Base-by-base conservation (phyloP, 257 asterid species). In the Catharanthus roseus region DNA sequence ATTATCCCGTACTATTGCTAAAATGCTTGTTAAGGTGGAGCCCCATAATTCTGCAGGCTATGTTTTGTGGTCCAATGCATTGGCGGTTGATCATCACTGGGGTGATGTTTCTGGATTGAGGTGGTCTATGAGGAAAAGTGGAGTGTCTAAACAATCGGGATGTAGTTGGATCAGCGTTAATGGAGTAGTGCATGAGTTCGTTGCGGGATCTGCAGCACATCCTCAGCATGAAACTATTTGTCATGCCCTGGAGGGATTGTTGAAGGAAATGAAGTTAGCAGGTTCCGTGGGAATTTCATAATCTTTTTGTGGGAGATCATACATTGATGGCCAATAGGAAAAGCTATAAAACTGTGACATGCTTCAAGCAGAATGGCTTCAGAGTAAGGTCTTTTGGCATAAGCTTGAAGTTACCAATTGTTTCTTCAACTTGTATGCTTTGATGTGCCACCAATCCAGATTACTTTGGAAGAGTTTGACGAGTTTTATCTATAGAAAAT, bases 31-130 rank as follows among this genome's bases (percentile, higher is more conserved):
- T 51, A 69, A 26, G 39, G 87, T 81, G 16, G 96, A 89, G 72
- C 96, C 95, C 1, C 75, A 67, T 62, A 91, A 85, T 64, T 91
- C 96, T 28, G 95, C 77, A 38, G 97, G 96, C 50, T 89, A 89
- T 75, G 92, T 91, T 26, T 79, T 89, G 95, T 36, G 87, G 65
- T 91, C 97, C 10, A 91, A 91, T 77, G 82, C 91, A 29, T 78
- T 87, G 16, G 96, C 95, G 45, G 71, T 78, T 10, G 92, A 83
- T 78, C 60, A 72, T 63, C 79, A 77, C 15, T 89, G 95, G 92
- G 69, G 80, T 6, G 74, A 74, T 51, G 93, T 89, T 24, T 73
- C 80, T 51, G 85, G 79, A 55, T 60, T 86, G 81, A 84, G 96
- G 76, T 77, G 75, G 62, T 60, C 73, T 18, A 90, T 90, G 96